Conservation (phyloP, 2,329 filamentous ascomycete species). For the Xylariaceae sp. region DNA sequence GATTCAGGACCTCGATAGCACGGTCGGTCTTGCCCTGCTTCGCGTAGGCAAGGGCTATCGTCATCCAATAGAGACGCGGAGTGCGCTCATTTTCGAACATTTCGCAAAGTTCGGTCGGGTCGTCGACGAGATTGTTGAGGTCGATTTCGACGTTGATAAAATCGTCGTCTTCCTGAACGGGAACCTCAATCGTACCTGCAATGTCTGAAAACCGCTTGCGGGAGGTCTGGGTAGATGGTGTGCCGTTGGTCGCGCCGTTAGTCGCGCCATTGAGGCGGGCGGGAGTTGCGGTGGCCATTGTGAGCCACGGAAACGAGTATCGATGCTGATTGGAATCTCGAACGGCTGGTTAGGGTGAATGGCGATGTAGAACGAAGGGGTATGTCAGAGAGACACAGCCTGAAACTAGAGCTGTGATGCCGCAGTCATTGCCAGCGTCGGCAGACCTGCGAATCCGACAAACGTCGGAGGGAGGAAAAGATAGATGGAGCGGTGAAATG, state of each 20-base stretch:
- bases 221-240: conserved; percentile 33
- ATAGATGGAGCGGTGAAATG: not conserved
- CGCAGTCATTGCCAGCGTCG: conserved; percentile 18
- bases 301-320: conserved; percentile 5
- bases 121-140: conserved; percentile 83
- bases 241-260: conserved; percentile 41
- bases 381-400: conserved; percentile 16
- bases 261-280: conserved; percentile 39
- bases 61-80: conserved; percentile 92
- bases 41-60: conserved; percentile 92
- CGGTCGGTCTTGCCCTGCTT: conserved; percentile 93
- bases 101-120: conserved; percentile 90
- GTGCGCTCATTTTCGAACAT: conserved; percentile 92
- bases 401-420: conserved; percentile 6
- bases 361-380: not conserved
- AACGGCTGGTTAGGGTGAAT: conserved; percentile 1
- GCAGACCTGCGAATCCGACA: not conserved
- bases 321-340: not conserved
- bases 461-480: not conserved
- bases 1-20: conserved; percentile 66
- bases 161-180: conserved; percentile 58
- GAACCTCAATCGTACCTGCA: conserved; percentile 60
- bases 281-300: conserved; percentile 36
- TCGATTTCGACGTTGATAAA: conserved; percentile 86
- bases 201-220: conserved; percentile 61